Evolutionary conservation across 768 basidiomycete species (phyloP), one percentile per base, ranked within the genome.

Genomic region (Russula earlei): DNA sequence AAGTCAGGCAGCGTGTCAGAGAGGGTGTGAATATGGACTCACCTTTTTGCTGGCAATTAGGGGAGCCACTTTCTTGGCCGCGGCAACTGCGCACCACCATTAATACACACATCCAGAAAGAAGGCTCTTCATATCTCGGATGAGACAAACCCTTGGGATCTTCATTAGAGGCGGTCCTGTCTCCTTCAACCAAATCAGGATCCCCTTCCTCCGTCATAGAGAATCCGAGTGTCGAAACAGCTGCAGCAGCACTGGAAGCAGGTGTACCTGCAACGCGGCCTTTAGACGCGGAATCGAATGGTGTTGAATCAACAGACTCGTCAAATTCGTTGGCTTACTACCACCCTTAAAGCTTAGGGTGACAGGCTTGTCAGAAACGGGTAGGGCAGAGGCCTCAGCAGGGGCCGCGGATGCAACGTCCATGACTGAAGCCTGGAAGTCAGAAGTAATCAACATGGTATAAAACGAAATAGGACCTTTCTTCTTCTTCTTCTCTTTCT

Each of bases 11-110:
- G 8, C 33, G 22, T 2, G 36, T 2, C 10, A 46, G 19, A 9
- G 15, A 27, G 12, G 12, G 20, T 36, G 25, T 27, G 12, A 43
- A 22, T 31, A 10, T 40, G n/a, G 36, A 36, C 61, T 36, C 63
- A 85, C 91, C 83, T 91, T 92, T 75, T 83, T 90, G 67, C 86
- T 91, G 20, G 85, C 82, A 36, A 91, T 85, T 62, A 91, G 71
- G 4, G 91, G 89, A 15, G 85, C 84, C 37, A 93, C 85, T 65
- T 81, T 88, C 67, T 85, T 85, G 38, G 79, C 74, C 56, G 77
- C 72, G 46, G 66, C 63, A 60, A 70, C 78, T 80, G 64, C 68
- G 63, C 55, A 65, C 59, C 61, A 47, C 62, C 60, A 67, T 69
- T 62, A 68, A 69, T 62, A 65, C 56, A 62, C 62, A 62, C 47